phyloP scores from a whole-genome alignment of 1,284 basidiomycete species.

The Testicularia cyperi region DNA sequence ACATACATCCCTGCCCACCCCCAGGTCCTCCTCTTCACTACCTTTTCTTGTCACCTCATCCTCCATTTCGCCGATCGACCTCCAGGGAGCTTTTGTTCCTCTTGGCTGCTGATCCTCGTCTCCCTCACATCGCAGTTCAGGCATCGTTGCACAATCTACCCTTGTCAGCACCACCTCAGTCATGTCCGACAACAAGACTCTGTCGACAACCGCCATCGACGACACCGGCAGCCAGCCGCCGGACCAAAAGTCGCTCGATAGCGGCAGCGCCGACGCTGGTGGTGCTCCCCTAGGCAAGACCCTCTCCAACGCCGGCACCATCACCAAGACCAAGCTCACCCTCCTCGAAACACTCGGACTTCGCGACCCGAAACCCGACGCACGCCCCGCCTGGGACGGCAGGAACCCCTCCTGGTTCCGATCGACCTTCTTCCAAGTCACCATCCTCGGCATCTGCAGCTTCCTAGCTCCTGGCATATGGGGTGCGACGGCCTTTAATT shows the following conservation, averaged over 20 bases:
- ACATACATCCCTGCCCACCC: no score
- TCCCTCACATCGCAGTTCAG: no score
- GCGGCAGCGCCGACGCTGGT: neutral
- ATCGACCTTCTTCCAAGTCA: slow-evolving; percentile 46
- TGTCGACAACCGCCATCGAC: neutral
- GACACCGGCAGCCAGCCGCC: neutral
- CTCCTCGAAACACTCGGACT: slow-evolving; percentile 25
- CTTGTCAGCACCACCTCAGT: no score
- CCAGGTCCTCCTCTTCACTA: no score
- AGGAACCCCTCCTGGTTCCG: slow-evolving; percentile 35
- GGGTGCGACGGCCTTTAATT: slow-evolving; percentile 58
- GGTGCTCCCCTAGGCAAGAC: neutral
- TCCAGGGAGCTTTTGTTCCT: no score
- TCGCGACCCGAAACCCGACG: slow-evolving; percentile 27
- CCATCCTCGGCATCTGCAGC: slow-evolving; percentile 58
- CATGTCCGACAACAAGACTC: neutral
- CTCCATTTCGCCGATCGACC: no score
- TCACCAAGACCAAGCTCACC: slow-evolving; percentile 4
- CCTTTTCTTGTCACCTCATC: no score
- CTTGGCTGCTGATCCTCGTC: no score
- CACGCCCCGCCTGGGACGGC: slow-evolving; percentile 19
- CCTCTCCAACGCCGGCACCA: neutral
- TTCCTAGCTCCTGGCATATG: slow-evolving; percentile 60
- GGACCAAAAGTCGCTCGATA: neutral
- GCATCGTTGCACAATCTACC: no score